phyloP scores from a whole-genome alignment of 139 green algal species.

The Asterochloris erici region DNA sequence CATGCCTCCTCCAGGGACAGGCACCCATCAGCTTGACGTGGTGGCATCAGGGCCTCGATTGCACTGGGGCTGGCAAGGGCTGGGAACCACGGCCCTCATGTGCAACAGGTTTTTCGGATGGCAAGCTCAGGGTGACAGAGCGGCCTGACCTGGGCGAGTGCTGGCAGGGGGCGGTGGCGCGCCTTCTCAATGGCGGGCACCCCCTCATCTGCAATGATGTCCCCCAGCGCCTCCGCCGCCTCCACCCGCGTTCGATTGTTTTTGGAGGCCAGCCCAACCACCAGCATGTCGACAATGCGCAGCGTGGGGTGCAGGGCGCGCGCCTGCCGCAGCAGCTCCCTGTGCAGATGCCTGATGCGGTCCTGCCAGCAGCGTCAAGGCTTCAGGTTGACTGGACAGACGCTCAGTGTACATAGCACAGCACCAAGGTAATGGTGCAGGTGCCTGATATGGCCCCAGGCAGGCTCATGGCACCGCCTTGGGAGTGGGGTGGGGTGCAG shows the following conservation, averaged over 20 bases:
- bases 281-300: conserved; percentile 38
- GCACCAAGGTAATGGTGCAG: too few species aligned
- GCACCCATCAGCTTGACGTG: too few species aligned
- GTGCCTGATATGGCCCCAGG: too few species aligned
- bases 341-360: conserved; percentile 50
- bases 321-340: conserved; percentile 71
- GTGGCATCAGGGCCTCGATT: too few species aligned
- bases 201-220: conserved; percentile 22
- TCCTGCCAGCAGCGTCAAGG: conserved; percentile 29
- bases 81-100: too few species aligned
- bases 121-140: too few species aligned
- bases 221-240: conserved; percentile 63
- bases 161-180: conserved; percentile 19
- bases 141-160: conserved; percentile 23
- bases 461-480: too few species aligned
- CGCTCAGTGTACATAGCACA: background rate
- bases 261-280: conserved; percentile 80
- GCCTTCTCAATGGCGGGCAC: conserved; percentile 10
- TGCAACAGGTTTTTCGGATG: too few species aligned
- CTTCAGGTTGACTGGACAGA: background rate
- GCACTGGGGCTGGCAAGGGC: too few species aligned
- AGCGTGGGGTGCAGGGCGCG: conserved; percentile 46
- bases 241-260: conserved; percentile 88
- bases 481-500: too few species aligned
- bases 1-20: too few species aligned